Evolutionary conservation across 2,329 filamentous ascomycete species (phyloP).

Genomic region (Penicillium sp.): DNA sequence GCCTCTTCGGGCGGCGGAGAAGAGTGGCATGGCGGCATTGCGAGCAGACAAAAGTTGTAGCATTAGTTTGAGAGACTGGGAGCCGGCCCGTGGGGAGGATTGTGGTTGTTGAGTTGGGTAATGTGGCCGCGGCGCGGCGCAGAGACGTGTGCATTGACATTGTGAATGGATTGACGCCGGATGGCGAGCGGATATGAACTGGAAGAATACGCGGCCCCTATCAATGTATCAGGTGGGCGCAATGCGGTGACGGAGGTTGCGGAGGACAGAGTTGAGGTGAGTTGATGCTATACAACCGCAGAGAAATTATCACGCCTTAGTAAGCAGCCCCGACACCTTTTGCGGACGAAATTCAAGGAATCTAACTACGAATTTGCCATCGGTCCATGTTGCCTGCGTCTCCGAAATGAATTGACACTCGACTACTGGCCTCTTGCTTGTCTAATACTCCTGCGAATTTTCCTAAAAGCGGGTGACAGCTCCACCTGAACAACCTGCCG

Average conservation of each 20-base stretch:
- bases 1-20: slow-evolving; percentile 78
- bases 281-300: slow-evolving; percentile 24
- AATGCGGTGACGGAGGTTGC: slow-evolving; percentile 12
- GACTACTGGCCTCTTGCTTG: background rate
- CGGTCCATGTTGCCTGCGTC: background rate
- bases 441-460: slow-evolving; percentile 5
- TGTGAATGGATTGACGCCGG: slow-evolving; percentile 5
- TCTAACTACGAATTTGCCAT: background rate
- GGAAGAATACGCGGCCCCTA: background rate
- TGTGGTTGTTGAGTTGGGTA: slow-evolving; percentile 30
- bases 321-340: slow-evolving; percentile 26
- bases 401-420: slow-evolving; percentile 21
- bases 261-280: slow-evolving; percentile 8
- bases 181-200: background rate
- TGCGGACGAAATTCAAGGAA: slow-evolving; percentile 12
- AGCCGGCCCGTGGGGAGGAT: slow-evolving; percentile 34
- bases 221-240: background rate
- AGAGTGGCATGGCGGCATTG: slow-evolving; percentile 80
- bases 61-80: slow-evolving; percentile 24
- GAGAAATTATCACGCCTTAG: slow-evolving; percentile 35
- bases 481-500: slow-evolving; percentile 13
- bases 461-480: slow-evolving; percentile 10
- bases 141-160: slow-evolving; percentile 38
- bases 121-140: slow-evolving; percentile 33
- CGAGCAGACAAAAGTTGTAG: slow-evolving; percentile 45